Base-by-base conservation (phyloP, 2,329 filamentous ascomycete species). In the Sphaceloma murrayae region DNA sequence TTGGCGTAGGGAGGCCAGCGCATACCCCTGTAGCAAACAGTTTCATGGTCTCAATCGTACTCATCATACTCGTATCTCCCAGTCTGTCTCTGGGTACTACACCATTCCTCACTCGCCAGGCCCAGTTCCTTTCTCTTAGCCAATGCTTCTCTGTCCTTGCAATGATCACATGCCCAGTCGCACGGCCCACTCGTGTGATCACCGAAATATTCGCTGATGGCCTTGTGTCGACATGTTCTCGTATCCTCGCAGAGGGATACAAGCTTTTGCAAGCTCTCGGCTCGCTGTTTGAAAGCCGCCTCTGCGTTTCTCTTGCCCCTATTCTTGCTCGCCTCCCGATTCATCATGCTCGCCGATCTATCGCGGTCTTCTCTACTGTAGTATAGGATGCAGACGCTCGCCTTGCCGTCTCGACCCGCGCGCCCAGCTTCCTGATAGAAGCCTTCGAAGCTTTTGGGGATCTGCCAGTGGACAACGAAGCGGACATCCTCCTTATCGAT, bases 361-460 rank as follows among this genome's bases (percentile, higher is more conserved):
- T 94, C 84, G 18, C 85, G 72, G 57, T 95, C 88, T 61, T 93
- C 85, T 9, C 84, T 77, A 48, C 80, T 87, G 64, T 95, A 96
- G 63, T 95, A 94, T 45, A 96, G 67, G 44, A 94, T 85, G 57
- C 87, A 95, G 49, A 82, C 77, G 22, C 82, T 81, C 0, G 87
- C 87, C 50, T 89, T 88, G 17, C 86, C 85, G 54, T 96, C 89
- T 30, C 89, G 77, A 0, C 89, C 89, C 4, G 88, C 89, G 29
- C 89, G 82, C 0, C 89, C 89, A 2, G 86, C 88, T 70, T 96
- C 89, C 64, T 96, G 89, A 56, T 95, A 94, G 59, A 91, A 95
- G 1, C 88, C 86, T 61, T 96, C 89, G 59, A 96, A 94, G 2
- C 83, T 91, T 58, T 94, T 93, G 7, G 89, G 85, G 7, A 94